Percentiles rank a stretch among this genome's conserved stretches.
phyloP scores from a whole-genome alignment of 2,329 filamentous ascomycete genomes.

The Phoma herbarum region DNA sequence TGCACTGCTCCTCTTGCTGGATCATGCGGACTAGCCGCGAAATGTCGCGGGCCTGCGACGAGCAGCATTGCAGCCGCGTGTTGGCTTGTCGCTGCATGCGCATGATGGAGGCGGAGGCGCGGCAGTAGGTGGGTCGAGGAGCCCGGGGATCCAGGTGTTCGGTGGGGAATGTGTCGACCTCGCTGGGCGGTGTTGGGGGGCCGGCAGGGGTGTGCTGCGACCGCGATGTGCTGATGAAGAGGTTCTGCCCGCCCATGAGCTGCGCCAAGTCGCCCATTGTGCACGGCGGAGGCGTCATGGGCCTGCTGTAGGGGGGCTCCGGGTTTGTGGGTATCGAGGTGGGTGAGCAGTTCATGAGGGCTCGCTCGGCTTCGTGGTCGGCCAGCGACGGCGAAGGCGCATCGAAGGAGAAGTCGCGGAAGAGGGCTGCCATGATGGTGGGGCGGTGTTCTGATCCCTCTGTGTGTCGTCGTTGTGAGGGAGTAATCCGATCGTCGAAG shows the following conservation, averaged over 20 bases:
- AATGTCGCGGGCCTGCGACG: constrained; percentile 53
- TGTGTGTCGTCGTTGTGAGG: not conserved
- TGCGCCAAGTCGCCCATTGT: constrained; percentile 49
- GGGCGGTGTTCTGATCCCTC: constrained; percentile 6
- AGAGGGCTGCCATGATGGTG: constrained; percentile 38
- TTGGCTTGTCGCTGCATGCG: constrained; percentile 54
- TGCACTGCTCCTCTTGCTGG: constrained; percentile 56
- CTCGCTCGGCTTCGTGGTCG: constrained; percentile 39
- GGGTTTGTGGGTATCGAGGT: constrained; percentile 33
- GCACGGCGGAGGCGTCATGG: constrained; percentile 42
- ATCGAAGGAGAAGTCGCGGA: constrained; percentile 53
- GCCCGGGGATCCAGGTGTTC: constrained; percentile 20
- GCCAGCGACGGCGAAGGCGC: constrained; percentile 44
- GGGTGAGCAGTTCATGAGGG: constrained; percentile 47
- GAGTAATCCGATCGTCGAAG: not conserved
- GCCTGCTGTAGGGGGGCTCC: constrained; percentile 23
- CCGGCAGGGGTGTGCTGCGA: constrained; percentile 21
- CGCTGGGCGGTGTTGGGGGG: constrained; percentile 39
- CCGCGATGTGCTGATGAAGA: constrained; percentile 37
- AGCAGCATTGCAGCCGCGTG: constrained; percentile 53
- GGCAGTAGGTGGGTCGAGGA: constrained; percentile 37
- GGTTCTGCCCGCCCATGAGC: constrained; percentile 45
- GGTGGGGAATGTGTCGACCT: constrained; percentile 29
- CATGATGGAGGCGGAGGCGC: constrained; percentile 49
- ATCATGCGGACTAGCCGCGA: constrained; percentile 54